Conservation (phyloP, 225 moss, liverwort and hornwort species). For the Pseudoscleropodium purum region DNA sequence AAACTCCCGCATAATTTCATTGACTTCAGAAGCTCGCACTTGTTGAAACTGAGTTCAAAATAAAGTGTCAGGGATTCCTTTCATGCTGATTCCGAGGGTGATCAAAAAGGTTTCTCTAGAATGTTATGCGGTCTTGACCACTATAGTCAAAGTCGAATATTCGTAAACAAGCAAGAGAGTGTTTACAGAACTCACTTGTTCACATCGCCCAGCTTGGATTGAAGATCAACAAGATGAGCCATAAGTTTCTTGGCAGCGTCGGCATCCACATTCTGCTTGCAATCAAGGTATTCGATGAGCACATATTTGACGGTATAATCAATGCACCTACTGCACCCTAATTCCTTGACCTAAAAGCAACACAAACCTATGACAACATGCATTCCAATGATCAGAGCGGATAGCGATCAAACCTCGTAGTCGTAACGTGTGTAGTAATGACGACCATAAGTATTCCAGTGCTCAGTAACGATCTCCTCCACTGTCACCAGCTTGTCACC, state of each 20-base stretch:
- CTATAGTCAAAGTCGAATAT: neutral
- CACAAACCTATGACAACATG: neutral
- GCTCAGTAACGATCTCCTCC: conserved; percentile 87
- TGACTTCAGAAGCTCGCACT: neutral
- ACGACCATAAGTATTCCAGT: conserved; percentile 85
- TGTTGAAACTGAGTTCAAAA: neutral
- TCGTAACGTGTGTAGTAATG: conserved; percentile 97
- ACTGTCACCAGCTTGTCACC: conserved; percentile 91
- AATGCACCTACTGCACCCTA: neutral
- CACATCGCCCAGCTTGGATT: conserved; percentile 57
- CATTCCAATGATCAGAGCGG: neutral
- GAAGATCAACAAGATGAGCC: conserved; percentile 76
- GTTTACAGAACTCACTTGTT: conserved; percentile 47
- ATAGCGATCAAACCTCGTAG: conserved; percentile 46
- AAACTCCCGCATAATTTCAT: neutral
- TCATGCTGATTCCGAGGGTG: neutral
- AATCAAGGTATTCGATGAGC: neutral
- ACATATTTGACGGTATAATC: neutral
- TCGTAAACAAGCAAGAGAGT: neutral
- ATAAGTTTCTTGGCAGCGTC: conserved; percentile 85
- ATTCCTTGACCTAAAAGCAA: neutral
- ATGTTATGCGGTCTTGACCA: neutral
- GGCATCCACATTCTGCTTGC: conserved; percentile 79
- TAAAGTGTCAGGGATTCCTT: neutral
- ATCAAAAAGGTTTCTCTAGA: neutral